These are phyloP conservation scores for Suhomyces terraborum DNA, from an alignment of 1,139 yeast species.

Conservation along the genomic window DNA sequence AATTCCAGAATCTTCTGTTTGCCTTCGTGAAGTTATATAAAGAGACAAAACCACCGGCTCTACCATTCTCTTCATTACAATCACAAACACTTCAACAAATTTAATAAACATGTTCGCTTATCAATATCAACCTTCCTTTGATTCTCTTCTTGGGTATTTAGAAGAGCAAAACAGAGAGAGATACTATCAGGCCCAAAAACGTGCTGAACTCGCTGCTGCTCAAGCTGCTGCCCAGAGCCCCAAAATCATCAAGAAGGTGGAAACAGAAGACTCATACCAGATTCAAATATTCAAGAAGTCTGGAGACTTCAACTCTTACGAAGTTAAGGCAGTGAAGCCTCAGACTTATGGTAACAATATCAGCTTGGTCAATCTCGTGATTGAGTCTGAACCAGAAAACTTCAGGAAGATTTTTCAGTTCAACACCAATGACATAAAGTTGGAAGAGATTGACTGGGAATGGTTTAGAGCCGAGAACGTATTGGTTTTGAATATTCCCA, in stretches of 20 bases:
- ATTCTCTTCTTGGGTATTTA: slow-evolving; percentile 8
- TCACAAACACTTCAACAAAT: slow-evolving; percentile 2
- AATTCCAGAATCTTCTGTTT: slow-evolving; percentile 11
- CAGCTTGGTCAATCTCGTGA: slow-evolving; percentile 30
- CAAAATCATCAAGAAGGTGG: slow-evolving; percentile 39
- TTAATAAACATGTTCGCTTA: slow-evolving; percentile 16
- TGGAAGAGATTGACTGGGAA: slow-evolving; percentile 41
- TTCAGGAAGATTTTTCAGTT: slow-evolving; percentile 40
- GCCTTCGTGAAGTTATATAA: slow-evolving; percentile 4
- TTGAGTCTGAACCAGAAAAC: slow-evolving; percentile 35
- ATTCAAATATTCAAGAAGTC: slow-evolving; percentile 40
- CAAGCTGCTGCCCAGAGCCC: slow-evolving; percentile 21
- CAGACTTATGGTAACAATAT: slow-evolving; percentile 19
- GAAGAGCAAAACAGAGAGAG: slow-evolving; percentile 18
- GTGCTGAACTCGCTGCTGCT: slow-evolving; percentile 8
- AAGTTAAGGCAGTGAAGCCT: slow-evolving; percentile 37
- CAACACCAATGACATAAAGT: slow-evolving; percentile 35
- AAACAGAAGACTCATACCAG: slow-evolving; percentile 40
- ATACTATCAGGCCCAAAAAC: slow-evolving; percentile 16
- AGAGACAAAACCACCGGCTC: background rate
- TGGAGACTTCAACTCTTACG: slow-evolving; percentile 43
- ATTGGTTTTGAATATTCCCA: slow-evolving; percentile 46
- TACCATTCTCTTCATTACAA: background rate
- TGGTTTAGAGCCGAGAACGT: slow-evolving; percentile 34
- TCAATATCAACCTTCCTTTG: slow-evolving; percentile 10